phyloP scores from a whole-genome alignment of 73 alveolate genomes.

The Paramecium octaurelia region DNA sequence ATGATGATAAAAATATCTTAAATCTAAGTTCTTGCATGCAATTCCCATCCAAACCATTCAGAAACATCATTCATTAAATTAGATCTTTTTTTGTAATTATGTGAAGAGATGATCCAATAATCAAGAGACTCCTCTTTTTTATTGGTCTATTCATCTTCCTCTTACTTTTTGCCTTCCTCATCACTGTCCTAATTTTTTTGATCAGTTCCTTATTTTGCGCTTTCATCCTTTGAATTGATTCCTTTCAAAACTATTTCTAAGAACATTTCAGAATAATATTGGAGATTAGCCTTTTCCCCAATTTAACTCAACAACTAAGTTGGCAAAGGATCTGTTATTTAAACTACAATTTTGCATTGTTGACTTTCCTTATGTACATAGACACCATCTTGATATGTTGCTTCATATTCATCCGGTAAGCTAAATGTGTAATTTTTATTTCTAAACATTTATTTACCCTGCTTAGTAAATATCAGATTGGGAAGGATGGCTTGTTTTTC shows the following conservation, averaged over 20 bases:
- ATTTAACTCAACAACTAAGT: background rate
- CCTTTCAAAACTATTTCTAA: background rate
- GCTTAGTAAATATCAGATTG: background rate
- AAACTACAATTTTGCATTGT: background rate
- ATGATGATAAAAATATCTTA: constrained; percentile 33
- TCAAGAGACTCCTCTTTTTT: background rate
- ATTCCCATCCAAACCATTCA: constrained; percentile 47
- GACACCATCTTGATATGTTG: constrained; percentile 34
- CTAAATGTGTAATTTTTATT: background rate
- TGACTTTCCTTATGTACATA: constrained; percentile 2
- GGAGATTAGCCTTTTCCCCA: constrained; percentile 3
- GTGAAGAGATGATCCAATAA: constrained; percentile 17
- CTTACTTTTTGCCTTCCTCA: background rate
- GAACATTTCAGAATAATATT: constrained; percentile 37
- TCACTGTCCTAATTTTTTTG: background rate
- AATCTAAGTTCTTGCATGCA: constrained; percentile 30
- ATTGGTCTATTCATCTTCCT: background rate
- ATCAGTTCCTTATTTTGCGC: background rate
- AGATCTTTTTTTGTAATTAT: constrained; percentile 10
- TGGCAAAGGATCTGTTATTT: constrained; percentile 10
- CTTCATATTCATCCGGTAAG: background rate
- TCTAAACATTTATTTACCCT: background rate
- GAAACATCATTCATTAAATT: constrained; percentile 26
- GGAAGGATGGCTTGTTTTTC: background rate
- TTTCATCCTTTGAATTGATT: background rate